Conservation (phyloP, 352 stramenopile genomes). For the Phytopythium vexans region DNA sequence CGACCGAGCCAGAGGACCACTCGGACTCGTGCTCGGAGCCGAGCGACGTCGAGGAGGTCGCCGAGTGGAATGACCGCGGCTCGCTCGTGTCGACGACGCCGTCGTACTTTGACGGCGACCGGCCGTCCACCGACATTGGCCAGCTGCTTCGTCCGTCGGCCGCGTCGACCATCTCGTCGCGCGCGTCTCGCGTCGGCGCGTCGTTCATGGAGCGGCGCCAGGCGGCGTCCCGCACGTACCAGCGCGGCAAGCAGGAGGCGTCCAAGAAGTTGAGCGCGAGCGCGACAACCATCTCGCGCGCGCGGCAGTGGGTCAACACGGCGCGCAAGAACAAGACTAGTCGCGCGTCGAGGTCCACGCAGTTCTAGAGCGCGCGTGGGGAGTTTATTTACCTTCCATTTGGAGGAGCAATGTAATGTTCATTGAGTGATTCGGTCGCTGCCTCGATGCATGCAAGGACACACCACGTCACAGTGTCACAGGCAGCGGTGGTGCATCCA, state of each 20-base stretch:
- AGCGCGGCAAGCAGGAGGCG: slow-evolving; percentile 27
- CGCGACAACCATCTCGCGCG: slow-evolving; percentile 19
- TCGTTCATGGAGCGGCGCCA: slow-evolving; percentile 33
- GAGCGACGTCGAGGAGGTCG: slow-evolving; percentile 28
- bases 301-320: slow-evolving; percentile 29
- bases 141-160: slow-evolving; percentile 24
- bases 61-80: slow-evolving; percentile 27
- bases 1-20: slow-evolving; percentile 42
- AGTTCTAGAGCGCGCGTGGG: no score
- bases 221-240: slow-evolving; percentile 22
- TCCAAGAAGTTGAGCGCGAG: slow-evolving; percentile 22
- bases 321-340: slow-evolving; percentile 18
- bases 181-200: slow-evolving; percentile 22
- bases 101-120: slow-evolving; percentile 39
- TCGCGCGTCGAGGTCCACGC: slow-evolving; percentile 5
- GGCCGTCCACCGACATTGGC: slow-evolving; percentile 40
- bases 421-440: no score
- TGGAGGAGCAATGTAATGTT: no score
- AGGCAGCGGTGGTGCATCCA: no score
- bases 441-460: no score
- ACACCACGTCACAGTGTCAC: no score
- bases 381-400: no score
- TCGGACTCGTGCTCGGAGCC: slow-evolving; percentile 28
- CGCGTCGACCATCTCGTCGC: slow-evolving; percentile 6
- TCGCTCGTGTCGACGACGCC: slow-evolving; percentile 18